Base-by-base conservation (phyloP, 805 yeast species). In the Cyberlindnera suaveolens region DNA sequence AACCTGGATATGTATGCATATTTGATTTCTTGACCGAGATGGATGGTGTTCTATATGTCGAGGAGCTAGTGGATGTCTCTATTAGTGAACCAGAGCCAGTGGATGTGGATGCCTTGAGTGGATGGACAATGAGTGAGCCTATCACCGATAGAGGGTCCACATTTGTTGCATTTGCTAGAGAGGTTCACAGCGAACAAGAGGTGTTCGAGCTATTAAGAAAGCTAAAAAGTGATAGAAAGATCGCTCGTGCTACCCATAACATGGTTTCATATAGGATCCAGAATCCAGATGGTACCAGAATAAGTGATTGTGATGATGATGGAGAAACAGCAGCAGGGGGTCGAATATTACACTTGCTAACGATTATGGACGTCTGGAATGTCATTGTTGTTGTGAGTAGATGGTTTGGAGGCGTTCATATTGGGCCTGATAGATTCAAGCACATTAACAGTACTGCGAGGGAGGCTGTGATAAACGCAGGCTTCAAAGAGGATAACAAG, bases 271-370 rank as follows among this genome's bases (percentile, higher is more conserved):
- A 91, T 83, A 68, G 98, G 49, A 82, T 93, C 3, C 70, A 71
- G 43, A 68, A 70, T 16, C 35, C 40, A 4, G 54, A 65, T 23
- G 86, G 81, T 0, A 74, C 78, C 0, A 70, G 74, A 31, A 74
- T 71, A 38, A 93, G 86, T 54, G 97, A 93, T 54, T 89, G 86
- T 53, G 97, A 93, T 57, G 98, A 93, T 61, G 99, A 91, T 58
- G 99, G 99, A 3, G 99, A 93, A 58, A 74, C 95, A 0, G 98
- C 98, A 1, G 96, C 98, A 1, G 99, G 99, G 9, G 79, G 90
- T 5, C 68, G 96, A 45, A 66, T 90, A 71, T 63, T 89, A 40
- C 96, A 88, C 66, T 63, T 90, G 38, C 64, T 90, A 50, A 77
- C 85, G 31, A 47, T 57, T 50, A 83, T 83, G 85, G 88, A 87